Evolutionary conservation across 495 filamentous ascomycete species (phyloP).

Genomic region (Annulohypoxylon moriforme): DNA sequence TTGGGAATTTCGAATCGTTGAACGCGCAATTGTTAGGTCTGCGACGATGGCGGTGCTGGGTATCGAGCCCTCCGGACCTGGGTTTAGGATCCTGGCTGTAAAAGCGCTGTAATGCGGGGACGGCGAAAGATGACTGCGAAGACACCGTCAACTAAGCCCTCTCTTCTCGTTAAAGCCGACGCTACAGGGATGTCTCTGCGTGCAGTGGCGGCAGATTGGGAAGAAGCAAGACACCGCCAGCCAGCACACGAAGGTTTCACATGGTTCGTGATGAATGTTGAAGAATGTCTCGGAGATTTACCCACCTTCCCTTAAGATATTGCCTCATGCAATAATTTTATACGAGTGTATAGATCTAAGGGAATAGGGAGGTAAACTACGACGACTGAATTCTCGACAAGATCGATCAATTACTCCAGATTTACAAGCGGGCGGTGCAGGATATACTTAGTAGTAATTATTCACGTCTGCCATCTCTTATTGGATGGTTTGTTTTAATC

Average conservation of each 20-base stretch:
- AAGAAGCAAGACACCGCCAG: conserved; percentile 8
- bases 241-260: conserved; percentile 30
- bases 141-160: conserved; percentile 29
- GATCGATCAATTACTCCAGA: too few relatives aligned
- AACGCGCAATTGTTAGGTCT: conserved; percentile 18
- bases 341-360: conserved; percentile 1
- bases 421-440: conserved; percentile 27
- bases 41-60: conserved; percentile 23
- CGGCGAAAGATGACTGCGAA: conserved; percentile 31
- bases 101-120: conserved; percentile 19
- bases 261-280: conserved; percentile 22
- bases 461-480: conserved; percentile 8
- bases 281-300: conserved; percentile 39
- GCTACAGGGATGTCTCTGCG: conserved; percentile 14
- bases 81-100: neutral
- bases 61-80: neutral
- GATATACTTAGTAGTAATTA: conserved; percentile 18
- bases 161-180: conserved; percentile 15
- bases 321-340: conserved; percentile 19
- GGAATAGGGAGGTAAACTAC: neutral
- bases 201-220: neutral
- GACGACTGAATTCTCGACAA: conserved; percentile 5
- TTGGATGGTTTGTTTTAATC: conserved; percentile 21
- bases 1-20: neutral
- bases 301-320: conserved; percentile 16